phyloP scores from a whole-genome alignment of 2,329 filamentous ascomycete genomes.

The Cytospora paraplurivora region DNA sequence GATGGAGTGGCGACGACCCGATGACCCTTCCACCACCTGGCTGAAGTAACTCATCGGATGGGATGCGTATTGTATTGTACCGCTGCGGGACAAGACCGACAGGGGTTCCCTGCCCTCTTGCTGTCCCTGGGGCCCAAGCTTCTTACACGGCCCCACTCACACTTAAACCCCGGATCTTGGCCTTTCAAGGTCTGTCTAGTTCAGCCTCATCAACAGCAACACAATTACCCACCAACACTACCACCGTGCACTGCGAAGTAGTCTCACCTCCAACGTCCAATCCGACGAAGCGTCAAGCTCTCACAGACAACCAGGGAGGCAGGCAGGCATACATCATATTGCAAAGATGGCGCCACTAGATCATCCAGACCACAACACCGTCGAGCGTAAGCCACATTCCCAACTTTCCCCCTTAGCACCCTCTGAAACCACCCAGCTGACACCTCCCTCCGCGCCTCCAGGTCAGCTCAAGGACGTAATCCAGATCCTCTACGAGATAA shows the following conservation, averaged over 20 bases:
- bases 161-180: conserved; percentile 9
- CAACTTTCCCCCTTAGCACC: too few species aligned
- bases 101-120: neutral
- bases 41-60: too few species aligned
- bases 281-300: neutral
- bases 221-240: neutral
- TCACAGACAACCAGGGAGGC: too few species aligned
- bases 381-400: conserved; percentile 31
- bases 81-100: neutral
- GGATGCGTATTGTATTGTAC: too few species aligned
- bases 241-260: neutral
- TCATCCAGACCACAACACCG: conserved; percentile 32
- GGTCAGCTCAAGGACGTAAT: conserved; percentile 64
- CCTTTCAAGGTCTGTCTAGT: neutral
- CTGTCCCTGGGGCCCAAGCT: neutral
- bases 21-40: too few species aligned
- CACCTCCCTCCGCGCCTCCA: conserved; percentile 33
- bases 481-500: conserved; percentile 64
- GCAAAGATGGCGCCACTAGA: conserved; percentile 34
- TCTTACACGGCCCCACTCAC: conserved; percentile 6
- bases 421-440: neutral
- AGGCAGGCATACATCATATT: neutral
- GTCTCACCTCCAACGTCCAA: neutral
- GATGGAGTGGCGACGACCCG: neutral
- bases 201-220: conserved; percentile 3